These are phyloP conservation scores for Geotrichum aggregatum DNA, from an alignment of 1,139 yeast genomes.

Conservation along the genomic window DNA sequence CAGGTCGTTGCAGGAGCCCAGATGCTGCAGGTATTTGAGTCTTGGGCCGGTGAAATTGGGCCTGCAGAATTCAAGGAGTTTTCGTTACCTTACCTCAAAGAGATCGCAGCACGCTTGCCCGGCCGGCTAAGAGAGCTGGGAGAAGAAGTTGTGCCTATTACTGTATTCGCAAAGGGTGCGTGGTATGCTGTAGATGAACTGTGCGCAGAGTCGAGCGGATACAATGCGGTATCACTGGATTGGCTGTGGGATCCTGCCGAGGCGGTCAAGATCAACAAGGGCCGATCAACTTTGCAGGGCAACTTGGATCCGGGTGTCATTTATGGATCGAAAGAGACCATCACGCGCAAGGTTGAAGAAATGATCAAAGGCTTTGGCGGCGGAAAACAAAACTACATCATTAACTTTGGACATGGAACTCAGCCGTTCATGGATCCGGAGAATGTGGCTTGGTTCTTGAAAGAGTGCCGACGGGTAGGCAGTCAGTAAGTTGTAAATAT, in stretches of 20 bases:
- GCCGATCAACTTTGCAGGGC: constrained; percentile 87
- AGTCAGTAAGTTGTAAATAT: constrained; percentile 9
- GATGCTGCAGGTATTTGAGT: constrained; percentile 91
- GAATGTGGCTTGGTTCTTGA: constrained; percentile 72
- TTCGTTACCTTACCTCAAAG: constrained; percentile 79
- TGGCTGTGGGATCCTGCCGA: constrained; percentile 86
- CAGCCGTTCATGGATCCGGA: constrained; percentile 97
- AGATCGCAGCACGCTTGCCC: constrained; percentile 70
- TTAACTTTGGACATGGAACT: constrained; percentile 96
- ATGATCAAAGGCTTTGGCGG: constrained; percentile 92
- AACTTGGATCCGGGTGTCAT: constrained; percentile 93
- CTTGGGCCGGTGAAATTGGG: constrained; percentile 97
- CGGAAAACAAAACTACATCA: constrained; percentile 84
- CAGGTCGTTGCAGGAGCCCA: constrained; percentile 98
- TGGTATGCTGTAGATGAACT: constrained; percentile 93
- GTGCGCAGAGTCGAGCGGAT: constrained; percentile 63
- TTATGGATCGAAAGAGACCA: constrained; percentile 81
- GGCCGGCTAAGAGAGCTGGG: constrained; percentile 67
- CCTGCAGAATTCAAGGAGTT: constrained; percentile 84
- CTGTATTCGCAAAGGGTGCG: constrained; percentile 92
- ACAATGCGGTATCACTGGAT: constrained; percentile 83
- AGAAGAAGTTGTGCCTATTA: constrained; percentile 74
- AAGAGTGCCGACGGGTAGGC: constrained; percentile 85
- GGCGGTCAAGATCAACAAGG: constrained; percentile 73
- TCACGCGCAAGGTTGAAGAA: constrained; percentile 71